These are phyloP conservation scores for Euphorbia corollata DNA, from an alignment of 441 rosid genomes.

Conservation along the genomic window DNA sequence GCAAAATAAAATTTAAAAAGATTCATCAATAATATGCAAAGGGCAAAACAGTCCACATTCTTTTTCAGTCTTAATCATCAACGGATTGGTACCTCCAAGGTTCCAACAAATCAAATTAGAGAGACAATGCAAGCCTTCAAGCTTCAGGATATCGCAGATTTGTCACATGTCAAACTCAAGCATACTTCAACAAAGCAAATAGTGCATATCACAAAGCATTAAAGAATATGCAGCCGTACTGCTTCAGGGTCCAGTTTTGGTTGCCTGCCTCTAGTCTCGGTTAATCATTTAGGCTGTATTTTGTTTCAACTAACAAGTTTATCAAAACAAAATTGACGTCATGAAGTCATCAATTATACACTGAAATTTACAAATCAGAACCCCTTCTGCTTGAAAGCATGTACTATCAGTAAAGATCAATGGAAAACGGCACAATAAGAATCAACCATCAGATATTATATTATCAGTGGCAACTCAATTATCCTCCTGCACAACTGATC, in stretches of 20 bases:
- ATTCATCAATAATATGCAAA: not conserved
- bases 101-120: not conserved
- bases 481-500: not conserved
- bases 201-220: not conserved
- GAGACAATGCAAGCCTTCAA: conserved; percentile 5
- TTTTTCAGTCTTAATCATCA: not conserved
- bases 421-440: not conserved
- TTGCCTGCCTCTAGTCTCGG: not conserved
- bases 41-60: not conserved
- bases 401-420: not conserved
- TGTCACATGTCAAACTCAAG: not conserved
- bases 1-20: not conserved
- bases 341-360: not conserved
- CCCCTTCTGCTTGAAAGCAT: not conserved
- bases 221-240: not conserved
- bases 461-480: not conserved
- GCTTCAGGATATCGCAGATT: not conserved
- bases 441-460: not conserved
- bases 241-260: not conserved
- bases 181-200: conserved; percentile 7
- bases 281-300: not conserved
- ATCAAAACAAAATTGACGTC: not conserved
- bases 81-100: not conserved
- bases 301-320: not conserved
- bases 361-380: not conserved